Evolutionary conservation across 2,329 filamentous ascomycete species (phyloP).

Genomic region (Ceratocystis variospora): DNA sequence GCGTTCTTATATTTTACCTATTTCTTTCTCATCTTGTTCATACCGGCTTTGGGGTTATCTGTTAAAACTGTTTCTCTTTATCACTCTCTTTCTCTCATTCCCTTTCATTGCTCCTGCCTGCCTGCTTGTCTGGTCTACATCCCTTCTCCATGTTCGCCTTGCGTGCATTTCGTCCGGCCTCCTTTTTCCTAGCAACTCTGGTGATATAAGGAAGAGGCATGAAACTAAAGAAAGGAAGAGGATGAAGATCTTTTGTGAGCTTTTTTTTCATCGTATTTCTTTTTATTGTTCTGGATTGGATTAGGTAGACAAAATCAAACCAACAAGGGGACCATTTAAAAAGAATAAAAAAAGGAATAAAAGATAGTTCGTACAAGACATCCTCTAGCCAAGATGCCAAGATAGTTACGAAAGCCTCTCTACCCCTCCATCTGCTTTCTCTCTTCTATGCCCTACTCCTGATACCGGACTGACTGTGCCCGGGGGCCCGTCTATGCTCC

Average conservation of each 20-base stretch:
- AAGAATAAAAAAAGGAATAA: background rate
- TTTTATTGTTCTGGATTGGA: background rate
- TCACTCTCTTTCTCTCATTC: background rate
- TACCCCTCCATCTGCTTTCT: background rate
- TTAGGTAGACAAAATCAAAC: background rate
- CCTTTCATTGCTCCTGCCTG: too few relatives aligned
- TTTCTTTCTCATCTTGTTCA: slow-evolving; percentile 10
- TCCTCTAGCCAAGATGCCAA: background rate
- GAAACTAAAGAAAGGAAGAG: background rate
- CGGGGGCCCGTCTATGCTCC: background rate
- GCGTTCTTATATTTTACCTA: slow-evolving; percentile 1
- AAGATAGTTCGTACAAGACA: background rate
- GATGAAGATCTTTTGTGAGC: background rate
- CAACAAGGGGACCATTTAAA: background rate
- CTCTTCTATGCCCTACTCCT: background rate
- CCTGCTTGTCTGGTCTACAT: too few relatives aligned
- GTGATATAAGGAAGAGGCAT: background rate
- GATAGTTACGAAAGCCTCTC: background rate
- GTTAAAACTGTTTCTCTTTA: slow-evolving; percentile 9
- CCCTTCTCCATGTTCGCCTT: slow-evolving; percentile 19
- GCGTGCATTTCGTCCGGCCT: background rate
- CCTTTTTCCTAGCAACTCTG: background rate
- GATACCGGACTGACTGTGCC: background rate
- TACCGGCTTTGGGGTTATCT: slow-evolving; percentile 17
- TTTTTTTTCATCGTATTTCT: background rate